Conservation (phyloP, 2,329 filamentous ascomycete species). For the Cladophialophora bantiana region DNA sequence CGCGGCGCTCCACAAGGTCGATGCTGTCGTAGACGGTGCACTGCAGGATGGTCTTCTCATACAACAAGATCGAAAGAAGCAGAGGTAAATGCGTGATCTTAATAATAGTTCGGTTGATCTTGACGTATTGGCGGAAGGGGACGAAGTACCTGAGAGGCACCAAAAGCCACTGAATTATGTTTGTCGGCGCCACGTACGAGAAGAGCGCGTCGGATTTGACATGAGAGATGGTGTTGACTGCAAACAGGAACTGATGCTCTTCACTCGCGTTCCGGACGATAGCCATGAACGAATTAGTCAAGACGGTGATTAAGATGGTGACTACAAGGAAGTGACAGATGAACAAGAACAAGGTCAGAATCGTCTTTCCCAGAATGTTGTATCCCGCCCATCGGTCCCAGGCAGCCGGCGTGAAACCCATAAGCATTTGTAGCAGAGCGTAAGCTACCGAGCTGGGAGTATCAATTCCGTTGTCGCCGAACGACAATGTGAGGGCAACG, state of each 20-base stretch:
- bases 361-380: slow-evolving; percentile 75
- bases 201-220: slow-evolving; percentile 98
- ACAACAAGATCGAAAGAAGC: slow-evolving; percentile 83
- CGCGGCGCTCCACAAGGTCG: slow-evolving; percentile 79
- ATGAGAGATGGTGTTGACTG: slow-evolving; percentile 96
- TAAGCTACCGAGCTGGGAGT: slow-evolving; percentile 80
- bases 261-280: slow-evolving; percentile 93
- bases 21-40: slow-evolving; percentile 79
- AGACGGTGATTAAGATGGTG: slow-evolving; percentile 91
- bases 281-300: slow-evolving; percentile 95
- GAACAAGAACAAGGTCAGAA: slow-evolving; percentile 84
- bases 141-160: slow-evolving; percentile 83
- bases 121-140: slow-evolving; percentile 80
- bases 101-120: slow-evolving; percentile 87
- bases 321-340: slow-evolving; percentile 95
- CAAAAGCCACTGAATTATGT: slow-evolving; percentile 88
- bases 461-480: slow-evolving; percentile 69
- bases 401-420: slow-evolving; percentile 94
- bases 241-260: slow-evolving; percentile 91
- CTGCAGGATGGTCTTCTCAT: slow-evolving; percentile 81
- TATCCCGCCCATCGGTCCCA: slow-evolving; percentile 89
- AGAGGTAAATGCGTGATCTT: slow-evolving; percentile 90
- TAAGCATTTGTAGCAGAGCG: slow-evolving; percentile 88
- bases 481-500: slow-evolving; percentile 88
- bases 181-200: slow-evolving; percentile 89